These are phyloP conservation scores for Boletus patriciae DNA, from an alignment of 768 basidiomycete species.

Conservation along the genomic window DNA sequence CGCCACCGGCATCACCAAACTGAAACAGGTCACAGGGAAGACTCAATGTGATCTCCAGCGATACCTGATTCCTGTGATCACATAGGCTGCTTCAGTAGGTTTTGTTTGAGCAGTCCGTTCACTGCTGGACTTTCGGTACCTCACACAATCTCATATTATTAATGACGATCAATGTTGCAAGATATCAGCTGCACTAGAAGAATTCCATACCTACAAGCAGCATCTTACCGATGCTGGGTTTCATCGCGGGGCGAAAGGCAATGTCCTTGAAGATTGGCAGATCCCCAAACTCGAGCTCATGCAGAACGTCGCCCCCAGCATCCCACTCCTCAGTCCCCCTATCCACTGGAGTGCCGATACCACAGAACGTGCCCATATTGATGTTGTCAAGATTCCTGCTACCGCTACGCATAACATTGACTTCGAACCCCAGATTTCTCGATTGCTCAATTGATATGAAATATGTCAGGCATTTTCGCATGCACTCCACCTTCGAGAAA, in stretches of 20 bases:
- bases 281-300: conserved; percentile 45
- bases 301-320: conserved; percentile 34
- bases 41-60: background rate
- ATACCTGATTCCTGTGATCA: background rate
- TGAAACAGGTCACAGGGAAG: background rate
- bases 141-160: no score
- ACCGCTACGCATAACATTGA: conserved; percentile 29
- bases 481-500: background rate
- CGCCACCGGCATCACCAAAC: background rate
- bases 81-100: background rate
- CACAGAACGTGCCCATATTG: conserved; percentile 38
- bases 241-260: conserved; percentile 24
- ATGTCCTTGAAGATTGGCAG: conserved; percentile 34
- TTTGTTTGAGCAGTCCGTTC: background rate
- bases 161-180: no score
- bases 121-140: background rate
- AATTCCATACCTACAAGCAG: background rate
- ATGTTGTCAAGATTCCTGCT: conserved; percentile 34
- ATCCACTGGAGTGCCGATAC: conserved; percentile 39
- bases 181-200: background rate
- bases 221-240: background rate
- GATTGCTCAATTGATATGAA: conserved; percentile 32
- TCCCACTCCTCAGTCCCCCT: conserved; percentile 28
- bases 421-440: conserved; percentile 37
- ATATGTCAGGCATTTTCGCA: conserved; percentile 28